A percentile compares a stretch with the other conserved stretches of the same genome.
Evolutionary conservation across 257 asterid species (phyloP).

Genomic region (Capsicum rhomboideum): DNA sequence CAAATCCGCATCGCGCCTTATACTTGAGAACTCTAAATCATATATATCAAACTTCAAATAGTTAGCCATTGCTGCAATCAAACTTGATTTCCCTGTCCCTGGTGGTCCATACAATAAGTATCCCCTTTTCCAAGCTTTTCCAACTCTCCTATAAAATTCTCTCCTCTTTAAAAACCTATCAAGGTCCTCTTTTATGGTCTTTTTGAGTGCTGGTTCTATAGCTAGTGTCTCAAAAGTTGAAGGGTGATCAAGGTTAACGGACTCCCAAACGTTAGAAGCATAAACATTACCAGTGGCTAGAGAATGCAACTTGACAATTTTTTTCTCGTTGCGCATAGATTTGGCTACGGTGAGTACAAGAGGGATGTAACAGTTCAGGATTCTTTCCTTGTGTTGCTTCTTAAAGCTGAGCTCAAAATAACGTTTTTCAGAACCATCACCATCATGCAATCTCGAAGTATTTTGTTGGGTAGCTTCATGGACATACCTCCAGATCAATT

Average conservation of each 20-base stretch:
- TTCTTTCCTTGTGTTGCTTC: conserved; percentile 23
- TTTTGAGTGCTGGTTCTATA: conserved; percentile 35
- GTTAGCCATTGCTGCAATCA: conserved; percentile 73
- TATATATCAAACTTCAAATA: conserved; percentile 62
- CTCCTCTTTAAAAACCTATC: conserved; percentile 56
- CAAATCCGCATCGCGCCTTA: conserved; percentile 51
- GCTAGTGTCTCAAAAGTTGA: conserved; percentile 65
- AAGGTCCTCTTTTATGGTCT: conserved; percentile 32
- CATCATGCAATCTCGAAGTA: conserved; percentile 10
- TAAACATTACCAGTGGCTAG: neutral
- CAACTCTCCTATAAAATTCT: conserved; percentile 58
- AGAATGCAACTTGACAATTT: conserved; percentile 41
- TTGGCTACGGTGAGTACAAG: conserved; percentile 31
- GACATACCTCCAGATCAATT: conserved; percentile 40
- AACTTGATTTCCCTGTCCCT: conserved; percentile 69
- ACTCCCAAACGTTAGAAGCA: conserved; percentile 32
- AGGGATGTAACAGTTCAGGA: conserved; percentile 45
- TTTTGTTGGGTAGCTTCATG: conserved; percentile 19
- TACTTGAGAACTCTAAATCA: conserved; percentile 51
- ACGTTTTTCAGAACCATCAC: conserved; percentile 22
- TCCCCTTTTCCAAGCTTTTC: conserved; percentile 81
- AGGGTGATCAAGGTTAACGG: conserved; percentile 59
- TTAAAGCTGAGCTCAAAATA: conserved; percentile 51
- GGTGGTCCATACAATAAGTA: conserved; percentile 75
- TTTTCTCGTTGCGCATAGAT: conserved; percentile 23